Evolutionary conservation across 306 rosid species (phyloP).

Genomic region (Castanea sativa): DNA sequence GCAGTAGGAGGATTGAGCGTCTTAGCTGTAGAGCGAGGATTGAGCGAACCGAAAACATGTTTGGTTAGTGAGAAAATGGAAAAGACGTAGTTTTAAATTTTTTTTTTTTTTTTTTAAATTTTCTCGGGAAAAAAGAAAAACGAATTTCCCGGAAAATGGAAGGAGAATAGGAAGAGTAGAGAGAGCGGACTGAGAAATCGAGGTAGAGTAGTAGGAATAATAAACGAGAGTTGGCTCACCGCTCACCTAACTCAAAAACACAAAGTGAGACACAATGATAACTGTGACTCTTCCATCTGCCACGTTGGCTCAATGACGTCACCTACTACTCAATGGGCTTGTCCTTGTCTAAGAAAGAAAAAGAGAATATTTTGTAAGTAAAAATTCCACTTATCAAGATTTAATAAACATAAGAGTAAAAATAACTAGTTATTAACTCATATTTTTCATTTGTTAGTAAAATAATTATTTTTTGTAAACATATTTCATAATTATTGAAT

Average conservation of each 20-base stretch:
- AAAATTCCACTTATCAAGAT: too few relatives aligned
- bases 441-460: too few relatives aligned
- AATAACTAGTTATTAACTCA: too few relatives aligned
- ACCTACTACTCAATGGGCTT: too few relatives aligned
- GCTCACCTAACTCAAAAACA: too few relatives aligned
- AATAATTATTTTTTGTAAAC: fast-evolving
- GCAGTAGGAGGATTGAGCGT: constrained; percentile 30
- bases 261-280: too few relatives aligned
- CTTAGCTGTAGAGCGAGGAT: constrained; percentile 26
- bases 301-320: too few relatives aligned
- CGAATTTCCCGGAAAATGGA: background rate
- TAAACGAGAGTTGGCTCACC: too few relatives aligned
- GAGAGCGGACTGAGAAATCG: background rate
- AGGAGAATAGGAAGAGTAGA: background rate
- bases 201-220: background rate
- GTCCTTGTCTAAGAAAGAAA: too few relatives aligned
- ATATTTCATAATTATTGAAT: fast-evolving
- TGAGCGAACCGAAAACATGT: constrained; percentile 43
- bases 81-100: background rate
- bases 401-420: too few relatives aligned
- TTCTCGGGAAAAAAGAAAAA: background rate
- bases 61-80: background rate
- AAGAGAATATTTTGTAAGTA: too few relatives aligned
- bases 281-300: too few relatives aligned
- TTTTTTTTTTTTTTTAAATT: background rate